Percentiles rank a stretch among this genome's conserved stretches.
Evolutionary conservation across 176 grass and related monocot genomes (phyloP).

Genomic region (Pontederia paniculata): DNA sequence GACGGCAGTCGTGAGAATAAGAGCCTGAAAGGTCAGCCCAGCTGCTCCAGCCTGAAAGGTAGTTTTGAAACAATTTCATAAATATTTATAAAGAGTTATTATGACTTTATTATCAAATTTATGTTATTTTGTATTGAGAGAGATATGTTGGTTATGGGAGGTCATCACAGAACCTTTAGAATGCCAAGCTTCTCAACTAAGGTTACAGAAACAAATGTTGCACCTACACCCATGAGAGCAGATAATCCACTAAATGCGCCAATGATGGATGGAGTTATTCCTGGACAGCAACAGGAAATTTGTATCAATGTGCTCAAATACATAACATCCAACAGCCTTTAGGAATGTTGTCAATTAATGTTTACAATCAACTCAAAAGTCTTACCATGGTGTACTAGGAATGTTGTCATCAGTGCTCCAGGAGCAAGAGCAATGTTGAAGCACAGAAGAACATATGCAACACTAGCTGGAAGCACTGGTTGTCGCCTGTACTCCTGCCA

Average conservation of each 20-base stretch:
- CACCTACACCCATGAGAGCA: constrained; percentile 33
- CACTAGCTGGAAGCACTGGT: constrained; percentile 51
- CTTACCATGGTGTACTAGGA: constrained; percentile 36
- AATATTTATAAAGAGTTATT: background rate
- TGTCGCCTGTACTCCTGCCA: constrained; percentile 40
- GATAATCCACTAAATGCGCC: constrained; percentile 38
- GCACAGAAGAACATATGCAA: constrained; percentile 55
- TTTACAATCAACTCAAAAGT: background rate
- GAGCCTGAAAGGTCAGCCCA: constrained; percentile 36
- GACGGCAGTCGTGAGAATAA: constrained; percentile 26
- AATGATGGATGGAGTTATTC: constrained; percentile 23
- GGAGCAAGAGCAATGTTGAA: constrained; percentile 53
- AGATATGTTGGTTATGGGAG: background rate
- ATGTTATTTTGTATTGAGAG: too few species aligned
- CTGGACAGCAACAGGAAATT: constrained; percentile 4
- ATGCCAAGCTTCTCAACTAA: constrained; percentile 44
- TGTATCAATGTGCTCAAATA: background rate
- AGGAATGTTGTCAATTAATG: background rate
- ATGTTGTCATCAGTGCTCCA: constrained; percentile 54
- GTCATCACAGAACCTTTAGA: constrained; percentile 19
- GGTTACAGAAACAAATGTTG: constrained; percentile 29
- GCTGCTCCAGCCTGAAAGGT: constrained; percentile 42
- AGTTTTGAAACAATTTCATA: background rate
- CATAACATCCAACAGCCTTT: background rate
- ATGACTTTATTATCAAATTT: background rate